Evolutionary conservation across 2,329 filamentous ascomycete genomes (phyloP).

Genomic region (Cercospora sesami): DNA sequence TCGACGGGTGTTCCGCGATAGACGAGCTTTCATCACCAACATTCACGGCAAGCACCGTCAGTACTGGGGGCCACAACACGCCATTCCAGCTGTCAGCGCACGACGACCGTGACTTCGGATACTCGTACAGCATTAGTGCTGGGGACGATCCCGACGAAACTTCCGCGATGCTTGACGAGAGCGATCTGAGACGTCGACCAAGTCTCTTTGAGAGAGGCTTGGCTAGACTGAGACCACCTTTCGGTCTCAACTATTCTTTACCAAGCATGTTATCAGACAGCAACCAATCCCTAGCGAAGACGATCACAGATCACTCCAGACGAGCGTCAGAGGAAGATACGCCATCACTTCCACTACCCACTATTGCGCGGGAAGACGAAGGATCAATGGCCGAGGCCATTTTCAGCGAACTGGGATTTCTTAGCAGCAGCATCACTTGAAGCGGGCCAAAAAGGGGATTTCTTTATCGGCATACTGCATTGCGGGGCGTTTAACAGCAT

Average conservation of each 20-base stretch:
- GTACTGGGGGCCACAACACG: conserved; percentile 33
- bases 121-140: not conserved
- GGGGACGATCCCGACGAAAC: not conserved
- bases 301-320: not conserved
- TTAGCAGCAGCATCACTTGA: conserved; percentile 30
- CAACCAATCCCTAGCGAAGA: conserved; percentile 25
- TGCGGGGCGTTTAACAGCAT: not conserved
- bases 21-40: conserved; percentile 37
- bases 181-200: conserved; percentile 6
- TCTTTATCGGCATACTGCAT: not conserved
- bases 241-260: conserved; percentile 27
- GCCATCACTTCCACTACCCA: not conserved
- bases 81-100: conserved; percentile 31
- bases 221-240: conserved; percentile 14
- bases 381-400: conserved; percentile 32
- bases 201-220: conserved; percentile 16
- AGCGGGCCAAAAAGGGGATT: not conserved
- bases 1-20: conserved; percentile 15
- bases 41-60: conserved; percentile 38
- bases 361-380: conserved; percentile 12
- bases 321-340: conserved; percentile 3
- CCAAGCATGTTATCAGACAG: conserved; percentile 22
- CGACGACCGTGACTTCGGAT: not conserved
- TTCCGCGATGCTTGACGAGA: not conserved
- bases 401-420: conserved; percentile 37